Conservation (phyloP, 371 early-diverging fungal species). For the Mucor piriformis region DNA sequence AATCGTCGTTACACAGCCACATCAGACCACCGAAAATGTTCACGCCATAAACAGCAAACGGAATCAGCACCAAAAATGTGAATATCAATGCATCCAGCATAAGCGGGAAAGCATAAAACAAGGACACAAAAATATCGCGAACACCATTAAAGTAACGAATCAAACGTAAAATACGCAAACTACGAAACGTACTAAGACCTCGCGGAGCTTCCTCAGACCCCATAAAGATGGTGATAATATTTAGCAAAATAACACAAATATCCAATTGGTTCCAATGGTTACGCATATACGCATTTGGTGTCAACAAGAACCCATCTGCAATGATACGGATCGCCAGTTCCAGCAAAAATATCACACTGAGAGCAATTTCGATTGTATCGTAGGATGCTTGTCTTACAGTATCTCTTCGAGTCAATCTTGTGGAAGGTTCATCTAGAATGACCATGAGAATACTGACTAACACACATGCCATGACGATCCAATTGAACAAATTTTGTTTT, state of each 20-base stretch:
- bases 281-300: slow-evolving; percentile 53
- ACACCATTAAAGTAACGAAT: slow-evolving; percentile 63
- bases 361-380: slow-evolving; percentile 46
- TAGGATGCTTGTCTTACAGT: slow-evolving; percentile 35
- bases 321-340: slow-evolving; percentile 57
- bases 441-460: slow-evolving; percentile 60
- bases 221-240: slow-evolving; percentile 49
- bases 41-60: slow-evolving; percentile 62
- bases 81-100: slow-evolving; percentile 61
- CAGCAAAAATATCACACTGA: slow-evolving; percentile 51
- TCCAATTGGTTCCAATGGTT: slow-evolving; percentile 63
- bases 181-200: slow-evolving; percentile 52
- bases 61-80: slow-evolving; percentile 56
- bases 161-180: slow-evolving; percentile 61
- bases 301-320: slow-evolving; percentile 58
- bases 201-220: slow-evolving; percentile 36
- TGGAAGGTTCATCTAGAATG: slow-evolving; percentile 61
- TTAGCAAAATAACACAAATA: slow-evolving; percentile 54
- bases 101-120: slow-evolving; percentile 56
- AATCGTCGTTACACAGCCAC: slow-evolving; percentile 54
- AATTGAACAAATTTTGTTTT: slow-evolving; percentile 54
- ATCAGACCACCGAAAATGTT: slow-evolving; percentile 65
- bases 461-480: slow-evolving; percentile 63
- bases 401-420: slow-evolving; percentile 38
- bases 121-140: slow-evolving; percentile 57